Evolutionary conservation across 2,329 filamentous ascomycete species (phyloP), one percentile per base, ranked within the genome.

Genomic region (Diaporthe australafricana): DNA sequence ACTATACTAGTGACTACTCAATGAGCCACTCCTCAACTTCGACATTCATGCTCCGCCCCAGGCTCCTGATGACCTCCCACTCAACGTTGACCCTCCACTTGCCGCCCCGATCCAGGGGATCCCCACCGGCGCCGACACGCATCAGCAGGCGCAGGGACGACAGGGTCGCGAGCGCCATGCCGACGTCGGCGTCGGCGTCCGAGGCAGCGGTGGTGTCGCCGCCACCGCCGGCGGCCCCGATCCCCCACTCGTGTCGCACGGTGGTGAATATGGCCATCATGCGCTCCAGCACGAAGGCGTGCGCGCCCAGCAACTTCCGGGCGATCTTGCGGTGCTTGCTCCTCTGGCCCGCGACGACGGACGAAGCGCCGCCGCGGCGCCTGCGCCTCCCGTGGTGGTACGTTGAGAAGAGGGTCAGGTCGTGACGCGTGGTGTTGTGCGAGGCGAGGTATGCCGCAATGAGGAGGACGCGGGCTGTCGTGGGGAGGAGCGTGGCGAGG

Each of bases 391-490:
- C 85, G 80, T 90, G 81, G 70, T 91, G 87, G 77, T 89, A 87
- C 16, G 93, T 94, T 76, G 93, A 94, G 84, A 96, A 96, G 78
- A 94, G 90, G 1, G 90, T 86, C 5, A 90, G 84, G 80, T 96
- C 94, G 78, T 93, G 90, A n/a, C 90, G 88, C 1, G 92, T 84
- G 17, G 92, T 89, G 79, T 95, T 96, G 85, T 94, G 94, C 1
- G 93, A 94, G 66, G 94, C 92, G 3, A 96, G 89, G 81, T 96
- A 96, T 4, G 93, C 92, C 45, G 93, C 90, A 32, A 95, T 86
- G 14, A 96, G 88, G 35, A 96, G 87, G 68, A 93, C 88, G 50
- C 93, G 92, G 2, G 93, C 91, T 63, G 91, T 93, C 68, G 91
- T 91, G 0, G 94, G 93, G 7, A 96, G 86, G 5, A 90, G 84